Base-by-base conservation (phyloP, 1,139 yeast species). In the Candida tetrigidarum region DNA sequence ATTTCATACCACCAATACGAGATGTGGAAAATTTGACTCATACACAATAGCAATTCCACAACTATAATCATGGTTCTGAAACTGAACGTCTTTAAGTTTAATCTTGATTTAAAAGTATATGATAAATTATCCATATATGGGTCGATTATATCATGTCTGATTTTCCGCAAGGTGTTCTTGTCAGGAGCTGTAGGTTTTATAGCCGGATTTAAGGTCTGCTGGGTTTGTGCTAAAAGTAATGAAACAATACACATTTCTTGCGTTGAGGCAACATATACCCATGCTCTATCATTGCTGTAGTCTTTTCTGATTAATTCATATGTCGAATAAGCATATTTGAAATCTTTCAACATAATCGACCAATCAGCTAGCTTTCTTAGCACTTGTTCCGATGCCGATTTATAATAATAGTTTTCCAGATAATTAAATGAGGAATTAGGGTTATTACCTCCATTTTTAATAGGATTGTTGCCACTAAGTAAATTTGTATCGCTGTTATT, bases 181-280 rank as follows among this genome's bases (percentile, higher is more conserved):
- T 74, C 79, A 0, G 52, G 53, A 14, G 18, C 45, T 50, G 18
- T 54, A 33, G 11, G 52, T 51, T 41, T 50, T 42, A 37, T 43
- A 20, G 28, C 44, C 44, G 49, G 40, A 44, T 34, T 37, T 12
- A 39, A 15, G 2, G 30, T 43, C 47, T 63, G 66, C 49, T 73
- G 78, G 11, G 83, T 81, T 55, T 78, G 83, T 0, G 90, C 87
- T 67, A 93, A 73, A 7, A 92, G 65, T 37, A 86, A 69, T 1
- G 96, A 84, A 1, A 85, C 74, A 0, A 91, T 86, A 52, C 90
- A 84, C 86, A 89, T 86, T 64, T 93, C 98, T 50, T 92, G 93
- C 9, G 88, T 76, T 0, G 96, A 84, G 0, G 97, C 96, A 45
- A 87, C 77, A 56, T 89, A 86, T 4, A 76, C 69, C 92, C 96